These are phyloP conservation scores for Bryoglossum gracile DNA, from an alignment of 495 filamentous ascomycete species.

Conservation along the genomic window DNA sequence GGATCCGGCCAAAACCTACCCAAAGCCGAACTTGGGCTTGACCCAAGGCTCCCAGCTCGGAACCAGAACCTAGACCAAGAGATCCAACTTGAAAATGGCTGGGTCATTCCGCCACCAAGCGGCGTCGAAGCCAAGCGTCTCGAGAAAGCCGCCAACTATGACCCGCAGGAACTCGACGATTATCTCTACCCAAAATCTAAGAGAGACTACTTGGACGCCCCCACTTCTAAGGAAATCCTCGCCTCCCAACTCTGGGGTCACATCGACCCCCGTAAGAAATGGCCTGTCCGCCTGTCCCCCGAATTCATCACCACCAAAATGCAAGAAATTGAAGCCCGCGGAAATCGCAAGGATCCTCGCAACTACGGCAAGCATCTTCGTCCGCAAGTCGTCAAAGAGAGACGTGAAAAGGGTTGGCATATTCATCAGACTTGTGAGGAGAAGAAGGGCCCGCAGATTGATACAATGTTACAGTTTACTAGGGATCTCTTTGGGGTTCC, in stretches of 20 bases:
- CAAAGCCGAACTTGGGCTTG: neutral
- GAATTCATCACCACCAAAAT: constrained; percentile 36
- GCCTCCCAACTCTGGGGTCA: constrained; percentile 23
- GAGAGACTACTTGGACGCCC: neutral
- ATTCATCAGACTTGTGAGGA: constrained; percentile 18
- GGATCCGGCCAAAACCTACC: neutral
- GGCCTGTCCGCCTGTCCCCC: constrained; percentile 28
- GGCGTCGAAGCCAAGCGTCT: constrained; percentile 5
- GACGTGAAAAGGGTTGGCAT: constrained; percentile 16
- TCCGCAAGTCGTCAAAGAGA: constrained; percentile 28
- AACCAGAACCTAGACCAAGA: too few relatives aligned
- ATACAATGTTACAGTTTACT: constrained; percentile 18
- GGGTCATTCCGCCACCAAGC: neutral
- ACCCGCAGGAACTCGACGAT: constrained; percentile 6
- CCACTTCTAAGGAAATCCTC: constrained; percentile 9
- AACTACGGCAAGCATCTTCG: constrained; percentile 30
- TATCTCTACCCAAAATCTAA: constrained; percentile 4
- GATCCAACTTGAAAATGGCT: neutral
- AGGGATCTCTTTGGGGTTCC: constrained; percentile 1
- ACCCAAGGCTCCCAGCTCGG: neutral
- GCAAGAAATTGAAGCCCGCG: constrained; percentile 35
- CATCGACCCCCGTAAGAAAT: constrained; percentile 40
- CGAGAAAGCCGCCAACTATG: constrained; percentile 1
- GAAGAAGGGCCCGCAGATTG: constrained; percentile 25
- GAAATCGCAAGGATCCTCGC: constrained; percentile 33